A percentile compares a stretch with the other conserved stretches of the same genome.
These are phyloP conservation scores for Afroboletus lepidellus DNA, from an alignment of 1,284 basidiomycete genomes.

Conservation along the genomic window DNA sequence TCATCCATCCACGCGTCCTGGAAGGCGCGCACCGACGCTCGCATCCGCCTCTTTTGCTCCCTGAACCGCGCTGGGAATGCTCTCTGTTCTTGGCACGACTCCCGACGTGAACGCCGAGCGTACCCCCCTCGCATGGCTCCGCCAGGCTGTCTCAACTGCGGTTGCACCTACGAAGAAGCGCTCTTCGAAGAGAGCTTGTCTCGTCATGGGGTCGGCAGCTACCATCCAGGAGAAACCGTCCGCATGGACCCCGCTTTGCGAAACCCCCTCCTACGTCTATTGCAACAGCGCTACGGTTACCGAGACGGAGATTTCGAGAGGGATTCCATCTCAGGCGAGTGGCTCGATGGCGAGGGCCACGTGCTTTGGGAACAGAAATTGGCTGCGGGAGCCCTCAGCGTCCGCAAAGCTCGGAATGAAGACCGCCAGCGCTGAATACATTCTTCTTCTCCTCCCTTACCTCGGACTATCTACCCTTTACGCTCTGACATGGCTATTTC, in stretches of 20 bases:
- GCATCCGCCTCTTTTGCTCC: conserved; percentile 70
- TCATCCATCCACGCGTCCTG: conserved; percentile 52
- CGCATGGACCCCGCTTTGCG: conserved; percentile 83
- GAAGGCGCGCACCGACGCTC: conserved; percentile 67
- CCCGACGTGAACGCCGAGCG: conserved; percentile 71
- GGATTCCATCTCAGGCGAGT: conserved; percentile 56
- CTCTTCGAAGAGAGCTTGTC: conserved; percentile 80
- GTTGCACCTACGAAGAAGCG: conserved; percentile 77
- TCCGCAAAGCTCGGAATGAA: conserved; percentile 37
- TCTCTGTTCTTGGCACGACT: conserved; percentile 84
- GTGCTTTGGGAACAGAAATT: conserved; percentile 60
- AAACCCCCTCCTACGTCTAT: conserved; percentile 69
- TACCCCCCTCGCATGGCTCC: conserved; percentile 81
- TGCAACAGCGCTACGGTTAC: conserved; percentile 73
- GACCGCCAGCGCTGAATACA: conserved; percentile 29
- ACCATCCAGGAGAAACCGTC: conserved; percentile 77
- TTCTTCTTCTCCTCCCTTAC: background rate
- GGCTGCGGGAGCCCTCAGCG: conserved; percentile 37
- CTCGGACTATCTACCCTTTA: background rate
- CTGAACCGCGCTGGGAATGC: conserved; percentile 82
- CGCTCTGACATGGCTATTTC: conserved; percentile 13
- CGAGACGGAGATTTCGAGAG: conserved; percentile 81
- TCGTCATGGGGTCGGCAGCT: conserved; percentile 74
- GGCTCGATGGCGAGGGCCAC: conserved; percentile 64
- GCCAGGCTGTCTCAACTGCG: conserved; percentile 73